Base-by-base conservation (phyloP, 1,284 basidiomycete species). In the Tremellales sp. region DNA sequence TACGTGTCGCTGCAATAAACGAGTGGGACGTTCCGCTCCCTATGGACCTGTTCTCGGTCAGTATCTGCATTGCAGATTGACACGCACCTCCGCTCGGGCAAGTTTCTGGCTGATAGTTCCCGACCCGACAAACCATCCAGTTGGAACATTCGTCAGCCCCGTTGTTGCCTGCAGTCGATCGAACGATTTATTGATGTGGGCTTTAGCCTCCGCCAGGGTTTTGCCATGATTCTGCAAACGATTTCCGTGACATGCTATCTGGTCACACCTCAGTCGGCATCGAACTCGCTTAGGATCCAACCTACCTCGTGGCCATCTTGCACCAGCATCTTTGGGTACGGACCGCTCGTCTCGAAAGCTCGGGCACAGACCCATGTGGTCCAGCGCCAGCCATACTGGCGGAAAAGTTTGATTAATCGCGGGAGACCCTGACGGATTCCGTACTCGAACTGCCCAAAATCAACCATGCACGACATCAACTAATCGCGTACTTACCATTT, bases 291-390 rank as follows among this genome's bases (percentile, higher is more conserved):
- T 18, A 39, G 13, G 9, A 16, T 9, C n/a, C 28, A 12, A 26
- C 47, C 40, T 10, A 72, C 70, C 51, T 73, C 72, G 45, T 71
- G 70, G 0, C 69, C 66, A 8, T 68, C 64, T 0, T 57, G 66
- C 18, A 68, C 63, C 53, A 72, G 65, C 32, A 67, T 63, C 32
- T 54, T 55, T 2, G 66, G 61, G 28, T 59, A 70, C 8, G 48
- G 54, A 0, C 65, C 64, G 28, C 69, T 68, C 21, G 61, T 57
- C 44, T 73, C 69, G 24, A 73, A 62, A 2, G 71, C 63, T 5
- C 66, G 45, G 1, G 67, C 70, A n/a, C 69, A 65, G 4, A 65
- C 55, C 72, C 72, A 74, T 10, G 61, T 61, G 24, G 72, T 72
- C 47, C 70, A 72, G 7, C 47, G 34, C 50, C 63, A 54, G 3